Base-by-base conservation (phyloP, 2,329 filamentous ascomycete genomes). In the Chaetomiaceae sp. region DNA sequence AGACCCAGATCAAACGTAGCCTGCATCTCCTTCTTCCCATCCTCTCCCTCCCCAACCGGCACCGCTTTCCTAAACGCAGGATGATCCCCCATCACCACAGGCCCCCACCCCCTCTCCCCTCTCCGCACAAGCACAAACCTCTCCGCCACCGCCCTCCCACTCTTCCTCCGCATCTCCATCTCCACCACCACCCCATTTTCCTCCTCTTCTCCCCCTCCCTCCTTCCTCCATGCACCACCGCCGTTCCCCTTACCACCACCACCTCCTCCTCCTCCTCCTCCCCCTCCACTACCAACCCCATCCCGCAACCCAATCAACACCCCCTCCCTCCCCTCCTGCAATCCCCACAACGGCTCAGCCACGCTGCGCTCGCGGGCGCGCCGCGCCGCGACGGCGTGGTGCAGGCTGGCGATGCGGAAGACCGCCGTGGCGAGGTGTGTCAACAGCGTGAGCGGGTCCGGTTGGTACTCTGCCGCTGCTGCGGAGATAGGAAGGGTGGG, bases 371-470 rank as follows among this genome's bases (percentile, higher is more conserved):
- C 83, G 9, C 76, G 75, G 3, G 91, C 89, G n/a, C 75, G 77
- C 62, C 88, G 88, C 30, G 78, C 75, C 24, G 82, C 81, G 5
- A 93, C 73, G 35, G 86, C 78, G 56, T 96, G 88, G 7, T 79
- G 70, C 32, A 96, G 75, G 12, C 81, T 86, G 32, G 84, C 81
- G 0, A 86, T 73, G 4, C 78, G 81, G 49, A 97, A 74, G 43
- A 97, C 78, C 3, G 88, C 84, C 3, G 93, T 98, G n/a, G 90
- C 87, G 48, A 96, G 81, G 65, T 94, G 94, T 37, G 76, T 78
- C 18, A 97, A 73, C 1, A 89, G 70, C 1, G 81, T 81, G 11
- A 94, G 72, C 0, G 88, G 81, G 22, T 79, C 69, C 1, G 89
- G 88, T 15, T 78, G 69, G 65, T 87, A 82, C 58, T 77, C 72